These are phyloP conservation scores for Mortierella sp. DNA, from an alignment of 371 early-diverging fungal species.

Conservation along the genomic window DNA sequence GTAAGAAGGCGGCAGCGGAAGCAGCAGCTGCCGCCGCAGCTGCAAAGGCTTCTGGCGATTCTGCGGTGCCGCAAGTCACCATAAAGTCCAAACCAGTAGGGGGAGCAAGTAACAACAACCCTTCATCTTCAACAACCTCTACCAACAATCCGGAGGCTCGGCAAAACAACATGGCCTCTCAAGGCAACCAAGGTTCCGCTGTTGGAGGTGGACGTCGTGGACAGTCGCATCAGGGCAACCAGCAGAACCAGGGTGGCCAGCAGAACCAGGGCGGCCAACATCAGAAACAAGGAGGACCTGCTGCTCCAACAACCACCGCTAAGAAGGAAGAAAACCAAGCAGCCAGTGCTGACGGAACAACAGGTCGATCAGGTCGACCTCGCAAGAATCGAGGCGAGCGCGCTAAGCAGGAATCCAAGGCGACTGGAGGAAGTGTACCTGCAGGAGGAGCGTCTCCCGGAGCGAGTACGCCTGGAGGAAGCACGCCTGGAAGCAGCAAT, in stretches of 20 bases:
- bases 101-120: neutral
- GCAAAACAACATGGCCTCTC: neutral
- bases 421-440: neutral
- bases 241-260: constrained; percentile 16
- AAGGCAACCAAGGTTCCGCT: constrained; percentile 13
- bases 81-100: constrained; percentile 28
- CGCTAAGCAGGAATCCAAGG: constrained; percentile 29
- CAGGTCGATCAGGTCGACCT: constrained; percentile 16
- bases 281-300: neutral
- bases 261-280: constrained; percentile 17
- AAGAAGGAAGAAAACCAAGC: constrained; percentile 21
- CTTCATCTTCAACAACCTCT: neutral
- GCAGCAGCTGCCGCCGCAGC: constrained; percentile 20
- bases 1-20: constrained; percentile 9
- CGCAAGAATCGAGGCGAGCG: constrained; percentile 30
- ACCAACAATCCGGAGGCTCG: neutral
- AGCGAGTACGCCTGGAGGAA: no score
- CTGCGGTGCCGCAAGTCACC: constrained; percentile 21
- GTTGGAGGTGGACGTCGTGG: constrained; percentile 22
- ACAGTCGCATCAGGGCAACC: constrained; percentile 1
- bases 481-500: neutral
- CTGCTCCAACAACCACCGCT: neutral
- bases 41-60: constrained; percentile 14
- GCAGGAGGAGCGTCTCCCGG: no score
- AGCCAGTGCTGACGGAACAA: constrained; percentile 5